Evolutionary conservation across 2,329 filamentous ascomycete genomes (phyloP).

Genomic region (Fusarium dlaminii): DNA sequence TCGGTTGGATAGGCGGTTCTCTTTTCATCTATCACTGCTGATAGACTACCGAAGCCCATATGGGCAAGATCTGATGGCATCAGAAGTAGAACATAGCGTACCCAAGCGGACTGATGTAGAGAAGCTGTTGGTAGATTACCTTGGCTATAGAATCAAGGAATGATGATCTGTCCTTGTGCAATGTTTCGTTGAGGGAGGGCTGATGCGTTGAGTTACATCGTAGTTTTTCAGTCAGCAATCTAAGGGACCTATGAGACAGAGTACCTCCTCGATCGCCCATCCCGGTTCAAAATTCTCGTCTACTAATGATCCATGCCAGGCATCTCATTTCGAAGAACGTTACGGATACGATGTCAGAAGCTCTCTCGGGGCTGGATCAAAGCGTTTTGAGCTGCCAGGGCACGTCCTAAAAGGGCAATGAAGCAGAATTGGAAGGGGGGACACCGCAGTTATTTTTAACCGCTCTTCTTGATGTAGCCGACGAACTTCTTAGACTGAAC

Average conservation of each 20-base stretch:
- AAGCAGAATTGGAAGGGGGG: constrained; percentile 24
- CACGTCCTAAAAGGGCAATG: constrained; percentile 17
- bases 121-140: background rate
- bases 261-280: background rate
- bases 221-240: background rate
- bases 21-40: background rate
- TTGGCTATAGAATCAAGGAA: background rate
- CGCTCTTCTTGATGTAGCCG: background rate
- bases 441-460: background rate
- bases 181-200: constrained; percentile 23
- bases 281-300: background rate
- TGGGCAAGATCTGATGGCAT: constrained; percentile 9
- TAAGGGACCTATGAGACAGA: constrained; percentile 1
- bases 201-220: constrained; percentile 16
- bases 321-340: background rate
- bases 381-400: background rate
- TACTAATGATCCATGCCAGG: background rate
- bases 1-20: background rate
- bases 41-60: background rate
- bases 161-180: background rate
- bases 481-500: background rate
- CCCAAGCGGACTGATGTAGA: background rate
- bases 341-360: background rate
- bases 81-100: background rate
- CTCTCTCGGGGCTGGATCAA: background rate